Conservation (phyloP, 345 rosid species). For the Boechera stricta region DNA sequence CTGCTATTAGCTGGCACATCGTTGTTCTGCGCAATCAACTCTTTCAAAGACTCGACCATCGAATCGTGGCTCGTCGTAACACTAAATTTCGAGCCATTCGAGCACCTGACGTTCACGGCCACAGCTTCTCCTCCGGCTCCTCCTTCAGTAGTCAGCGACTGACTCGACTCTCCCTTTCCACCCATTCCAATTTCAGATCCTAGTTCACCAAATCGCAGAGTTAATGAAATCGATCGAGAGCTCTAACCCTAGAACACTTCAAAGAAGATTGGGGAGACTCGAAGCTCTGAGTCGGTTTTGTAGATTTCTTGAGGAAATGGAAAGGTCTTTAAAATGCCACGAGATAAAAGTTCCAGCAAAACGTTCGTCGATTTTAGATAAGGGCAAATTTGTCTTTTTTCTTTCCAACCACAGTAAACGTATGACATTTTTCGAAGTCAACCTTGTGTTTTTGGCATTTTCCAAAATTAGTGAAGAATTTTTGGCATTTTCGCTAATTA, state of each 20-base stretch:
- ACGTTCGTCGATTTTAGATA: too few species aligned
- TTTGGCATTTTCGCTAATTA: too few species aligned
- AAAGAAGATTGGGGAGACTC: constrained; percentile 14
- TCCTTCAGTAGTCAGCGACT: constrained; percentile 46
- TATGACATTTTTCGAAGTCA: too few species aligned
- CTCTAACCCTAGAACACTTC: constrained; percentile 37
- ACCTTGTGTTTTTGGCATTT: too few species aligned
- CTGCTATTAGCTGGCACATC: constrained; percentile 85
- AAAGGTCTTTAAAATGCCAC: not conserved
- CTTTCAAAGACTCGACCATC: constrained; percentile 63
- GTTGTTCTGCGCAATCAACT: constrained; percentile 59
- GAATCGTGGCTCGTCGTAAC: constrained; percentile 61
- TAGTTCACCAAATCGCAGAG: not conserved
- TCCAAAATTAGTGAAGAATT: too few species aligned
- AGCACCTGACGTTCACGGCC: constrained; percentile 63
- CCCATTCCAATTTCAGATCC: constrained; percentile 45
- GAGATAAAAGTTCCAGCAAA: too few species aligned
- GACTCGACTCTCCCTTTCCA: constrained; percentile 70
- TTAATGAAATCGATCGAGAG: constrained; percentile 28
- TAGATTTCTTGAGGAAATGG: constrained; percentile 42
- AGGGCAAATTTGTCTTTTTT: too few species aligned
- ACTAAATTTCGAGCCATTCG: constrained; percentile 68
- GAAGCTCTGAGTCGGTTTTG: constrained; percentile 27
- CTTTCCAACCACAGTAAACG: too few species aligned
- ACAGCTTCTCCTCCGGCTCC: constrained; percentile 46